Evolutionary conservation across 164 flowering plant species (phyloP).

Genomic region (Liquidambar formosana): DNA sequence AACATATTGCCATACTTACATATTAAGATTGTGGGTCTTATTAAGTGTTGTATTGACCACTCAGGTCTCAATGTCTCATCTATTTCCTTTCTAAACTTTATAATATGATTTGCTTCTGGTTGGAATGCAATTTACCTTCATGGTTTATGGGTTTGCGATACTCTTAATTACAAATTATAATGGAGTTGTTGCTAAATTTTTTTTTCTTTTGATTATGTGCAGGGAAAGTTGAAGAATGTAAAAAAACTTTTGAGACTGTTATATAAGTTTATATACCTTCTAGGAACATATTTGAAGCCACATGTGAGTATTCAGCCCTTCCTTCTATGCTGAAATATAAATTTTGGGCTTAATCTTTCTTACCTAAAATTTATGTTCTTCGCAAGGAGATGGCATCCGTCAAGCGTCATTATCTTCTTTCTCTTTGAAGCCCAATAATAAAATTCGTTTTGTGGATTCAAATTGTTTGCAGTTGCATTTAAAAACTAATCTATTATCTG

Average conservation of each 20-base stretch:
- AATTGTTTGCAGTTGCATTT: background rate
- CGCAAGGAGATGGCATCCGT: background rate
- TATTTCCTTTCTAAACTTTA: too few relatives aligned
- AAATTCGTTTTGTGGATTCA: background rate
- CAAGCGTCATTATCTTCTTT: background rate
- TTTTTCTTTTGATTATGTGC: conserved; percentile 24
- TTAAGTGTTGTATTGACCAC: too few relatives aligned
- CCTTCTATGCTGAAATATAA: background rate
- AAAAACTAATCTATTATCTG: background rate
- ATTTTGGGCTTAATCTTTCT: background rate
- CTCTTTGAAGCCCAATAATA: background rate
- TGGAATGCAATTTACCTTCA: too few relatives aligned
- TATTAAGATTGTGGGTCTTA: too few relatives aligned
- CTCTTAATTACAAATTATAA: background rate
- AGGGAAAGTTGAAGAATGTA: conserved; percentile 86
- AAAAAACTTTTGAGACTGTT: conserved; percentile 55
- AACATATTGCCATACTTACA: too few relatives aligned
- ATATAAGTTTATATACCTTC: conserved; percentile 73
- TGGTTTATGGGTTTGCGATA: background rate
- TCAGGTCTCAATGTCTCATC: too few relatives aligned
- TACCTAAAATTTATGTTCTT: background rate
- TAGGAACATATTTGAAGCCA: conserved; percentile 88
- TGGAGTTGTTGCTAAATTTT: background rate
- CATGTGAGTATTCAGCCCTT: conserved; percentile 54
- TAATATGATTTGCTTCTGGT: too few relatives aligned